These are phyloP conservation scores for Venustampulla echinocandica DNA, from an alignment of 495 filamentous ascomycete genomes.

Conservation along the genomic window DNA sequence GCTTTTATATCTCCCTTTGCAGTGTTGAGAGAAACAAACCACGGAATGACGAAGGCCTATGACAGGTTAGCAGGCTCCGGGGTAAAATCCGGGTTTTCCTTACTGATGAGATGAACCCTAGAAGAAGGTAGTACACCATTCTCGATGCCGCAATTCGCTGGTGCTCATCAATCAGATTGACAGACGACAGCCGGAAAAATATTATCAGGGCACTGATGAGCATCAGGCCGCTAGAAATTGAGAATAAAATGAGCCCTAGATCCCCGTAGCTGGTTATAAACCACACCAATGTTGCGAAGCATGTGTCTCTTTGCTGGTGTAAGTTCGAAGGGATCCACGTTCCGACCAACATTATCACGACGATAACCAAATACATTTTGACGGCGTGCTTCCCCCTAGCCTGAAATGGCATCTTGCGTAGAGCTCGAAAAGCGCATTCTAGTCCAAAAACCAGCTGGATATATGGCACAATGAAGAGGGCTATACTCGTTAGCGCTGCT, in stretches of 20 bases:
- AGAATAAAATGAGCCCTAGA: constrained; percentile 21
- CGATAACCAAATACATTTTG: constrained; percentile 20
- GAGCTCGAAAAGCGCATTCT: constrained; percentile 27
- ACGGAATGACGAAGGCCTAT: constrained; percentile 28
- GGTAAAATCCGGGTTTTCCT: constrained; percentile 3
- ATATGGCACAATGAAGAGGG: constrained; percentile 30
- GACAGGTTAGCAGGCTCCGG: constrained; percentile 2
- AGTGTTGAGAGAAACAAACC: constrained; percentile 19
- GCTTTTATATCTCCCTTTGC: constrained; percentile 16
- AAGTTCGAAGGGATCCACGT: constrained; percentile 25
- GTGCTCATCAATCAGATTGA: constrained; percentile 21
- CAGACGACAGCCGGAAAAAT: constrained; percentile 20
- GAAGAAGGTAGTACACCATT: constrained; percentile 30
- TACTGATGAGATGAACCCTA: constrained; percentile 26
- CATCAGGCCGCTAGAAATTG: constrained; percentile 18
- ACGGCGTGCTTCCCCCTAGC: constrained; percentile 24
- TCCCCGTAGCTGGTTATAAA: constrained; percentile 23
- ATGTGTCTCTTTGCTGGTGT: constrained; percentile 13
- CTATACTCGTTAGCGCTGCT: constrained; percentile 18
- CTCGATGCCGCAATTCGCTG: constrained; percentile 31
- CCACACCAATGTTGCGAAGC: constrained; percentile 27
- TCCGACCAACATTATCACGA: constrained; percentile 23
- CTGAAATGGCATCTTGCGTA: constrained; percentile 25
- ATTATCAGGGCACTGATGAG: constrained; percentile 19
- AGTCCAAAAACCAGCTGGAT: constrained; percentile 29